These are phyloP conservation scores for Solanum hybrid DNA, from an alignment of 305 asterid genomes.

Conservation along the genomic window DNA sequence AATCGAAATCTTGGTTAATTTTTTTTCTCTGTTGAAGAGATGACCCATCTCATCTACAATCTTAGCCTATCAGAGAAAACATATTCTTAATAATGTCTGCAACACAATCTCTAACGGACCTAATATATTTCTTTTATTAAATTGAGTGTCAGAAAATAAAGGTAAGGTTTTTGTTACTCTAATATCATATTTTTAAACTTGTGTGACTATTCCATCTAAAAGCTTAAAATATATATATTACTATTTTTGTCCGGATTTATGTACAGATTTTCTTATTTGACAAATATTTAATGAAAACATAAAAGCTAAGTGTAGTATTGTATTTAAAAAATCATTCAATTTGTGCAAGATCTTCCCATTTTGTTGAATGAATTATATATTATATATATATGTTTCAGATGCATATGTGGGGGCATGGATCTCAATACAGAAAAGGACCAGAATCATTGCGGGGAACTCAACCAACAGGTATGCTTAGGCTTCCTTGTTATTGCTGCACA, in stretches of 20 bases:
- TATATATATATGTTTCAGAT: constrained; percentile 31
- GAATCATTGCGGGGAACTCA: constrained; percentile 67
- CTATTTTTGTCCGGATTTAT: background rate
- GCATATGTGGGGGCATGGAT: constrained; percentile 99
- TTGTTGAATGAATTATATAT: background rate
- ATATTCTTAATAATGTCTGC: background rate
- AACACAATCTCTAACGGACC: background rate
- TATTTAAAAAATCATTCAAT: background rate
- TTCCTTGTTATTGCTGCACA: constrained; percentile 83
- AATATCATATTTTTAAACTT: background rate
- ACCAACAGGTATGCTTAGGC: constrained; percentile 82
- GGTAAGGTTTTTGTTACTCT: background rate
- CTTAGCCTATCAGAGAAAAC: background rate
- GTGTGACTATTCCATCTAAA: background rate
- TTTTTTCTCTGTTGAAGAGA: background rate
- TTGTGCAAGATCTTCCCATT: background rate
- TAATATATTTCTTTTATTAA: background rate
- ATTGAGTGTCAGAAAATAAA: background rate
- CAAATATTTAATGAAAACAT: background rate
- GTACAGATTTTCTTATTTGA: background rate
- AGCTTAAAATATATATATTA: background rate
- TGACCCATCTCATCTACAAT: background rate
- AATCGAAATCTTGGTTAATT: background rate
- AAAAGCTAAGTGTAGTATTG: background rate
- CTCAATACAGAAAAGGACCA: constrained; percentile 50